phyloP scores from a whole-genome alignment of 768 basidiomycete species.

The Leccinum boreale region DNA sequence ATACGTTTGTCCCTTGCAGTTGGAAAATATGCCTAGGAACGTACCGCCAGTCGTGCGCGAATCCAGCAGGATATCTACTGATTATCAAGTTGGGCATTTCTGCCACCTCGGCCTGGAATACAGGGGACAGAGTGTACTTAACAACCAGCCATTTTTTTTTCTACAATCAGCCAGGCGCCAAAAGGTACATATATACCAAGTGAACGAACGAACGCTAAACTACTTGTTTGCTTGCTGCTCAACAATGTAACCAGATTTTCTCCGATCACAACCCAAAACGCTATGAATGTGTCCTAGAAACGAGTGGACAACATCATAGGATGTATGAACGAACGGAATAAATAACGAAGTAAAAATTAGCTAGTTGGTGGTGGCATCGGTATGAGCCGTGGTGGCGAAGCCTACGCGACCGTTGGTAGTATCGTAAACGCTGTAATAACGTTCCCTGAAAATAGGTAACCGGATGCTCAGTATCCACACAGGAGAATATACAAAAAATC shows the following conservation, averaged over 20 bases:
- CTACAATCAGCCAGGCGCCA: no score
- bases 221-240: no score
- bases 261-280: neutral
- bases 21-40: no score
- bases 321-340: neutral
- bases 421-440: conserved; percentile 39
- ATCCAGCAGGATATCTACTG: no score
- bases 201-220: neutral
- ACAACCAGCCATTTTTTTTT: no score
- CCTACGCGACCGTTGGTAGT: conserved; percentile 5
- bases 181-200: neutral
- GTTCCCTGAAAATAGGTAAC: conserved; percentile 24
- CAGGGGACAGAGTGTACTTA: no score
- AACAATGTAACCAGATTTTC: neutral
- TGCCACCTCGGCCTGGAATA: no score
- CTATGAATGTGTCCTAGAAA: neutral
- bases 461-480: neutral
- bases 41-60: no score
- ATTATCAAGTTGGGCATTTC: no score
- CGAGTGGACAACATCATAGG: neutral
- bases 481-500: neutral
- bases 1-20: no score
- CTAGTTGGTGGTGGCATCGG: neutral
- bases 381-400: conserved; percentile 6
- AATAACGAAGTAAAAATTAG: neutral